Conservation (phyloP, 495 filamentous ascomycete species). For the Podospora anserina region DNA sequence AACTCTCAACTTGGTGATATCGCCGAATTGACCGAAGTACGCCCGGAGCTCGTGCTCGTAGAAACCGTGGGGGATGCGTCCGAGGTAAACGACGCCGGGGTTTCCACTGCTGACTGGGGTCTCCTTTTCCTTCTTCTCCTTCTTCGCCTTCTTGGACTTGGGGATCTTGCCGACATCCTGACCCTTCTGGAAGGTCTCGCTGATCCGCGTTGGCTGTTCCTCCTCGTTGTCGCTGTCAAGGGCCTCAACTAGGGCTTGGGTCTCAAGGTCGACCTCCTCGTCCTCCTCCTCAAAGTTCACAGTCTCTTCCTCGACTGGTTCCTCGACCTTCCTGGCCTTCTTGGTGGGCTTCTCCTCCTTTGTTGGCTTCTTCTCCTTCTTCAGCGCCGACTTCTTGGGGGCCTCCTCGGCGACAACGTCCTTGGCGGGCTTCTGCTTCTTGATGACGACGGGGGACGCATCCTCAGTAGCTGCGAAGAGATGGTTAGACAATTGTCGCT, state of each 20-base stretch:
- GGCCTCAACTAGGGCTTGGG: conserved; percentile 62
- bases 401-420: conserved; percentile 27
- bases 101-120: conserved; percentile 40
- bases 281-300: conserved; percentile 35
- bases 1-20: conserved; percentile 74
- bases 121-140: conserved; percentile 15
- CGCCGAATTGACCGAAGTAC: conserved; percentile 95
- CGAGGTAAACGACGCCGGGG: conserved; percentile 83
- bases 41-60: conserved; percentile 91
- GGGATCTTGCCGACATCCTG: conserved; percentile 60
- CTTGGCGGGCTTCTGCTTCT: conserved; percentile 38
- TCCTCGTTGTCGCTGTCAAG: conserved; percentile 77
- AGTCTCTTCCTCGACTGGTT: conserved; percentile 24
- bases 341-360: conserved; percentile 28
- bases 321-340: conserved; percentile 27
- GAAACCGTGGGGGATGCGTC: conserved; percentile 89
- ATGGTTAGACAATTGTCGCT: neutral
- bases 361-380: conserved; percentile 33
- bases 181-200: conserved; percentile 50
- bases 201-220: conserved; percentile 40
- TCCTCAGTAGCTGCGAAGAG: conserved; percentile 38
- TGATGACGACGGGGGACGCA: conserved; percentile 41
- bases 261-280: conserved; percentile 42
- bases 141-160: conserved; percentile 52
- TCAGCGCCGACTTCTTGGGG: conserved; percentile 18